Percentiles rank a stretch among this genome's conserved stretches.
phyloP scores from a whole-genome alignment of 75 land plant genomes.

The Pinus tabuliformis region DNA sequence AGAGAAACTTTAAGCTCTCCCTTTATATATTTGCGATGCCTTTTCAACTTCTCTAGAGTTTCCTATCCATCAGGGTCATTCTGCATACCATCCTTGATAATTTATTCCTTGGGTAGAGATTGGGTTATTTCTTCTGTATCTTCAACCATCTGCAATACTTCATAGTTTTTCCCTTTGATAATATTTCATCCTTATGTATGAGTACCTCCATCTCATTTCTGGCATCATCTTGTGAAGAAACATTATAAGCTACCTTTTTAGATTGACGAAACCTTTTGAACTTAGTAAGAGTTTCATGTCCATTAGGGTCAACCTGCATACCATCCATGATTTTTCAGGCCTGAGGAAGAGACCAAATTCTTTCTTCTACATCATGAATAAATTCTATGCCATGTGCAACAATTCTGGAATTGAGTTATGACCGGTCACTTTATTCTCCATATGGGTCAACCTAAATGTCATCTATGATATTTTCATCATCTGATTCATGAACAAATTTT shows the following conservation, averaged over 20 bases:
- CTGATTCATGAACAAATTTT: not conserved
- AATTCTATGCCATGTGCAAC: not conserved
- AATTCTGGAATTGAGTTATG: not conserved
- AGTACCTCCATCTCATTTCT: not conserved
- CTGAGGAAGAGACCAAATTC: not conserved
- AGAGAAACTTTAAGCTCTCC: not conserved
- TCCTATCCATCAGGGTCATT: conserved; percentile 4
- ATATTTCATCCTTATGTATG: not conserved
- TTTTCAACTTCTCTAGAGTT: conserved; percentile 11
- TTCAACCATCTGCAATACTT: not conserved
- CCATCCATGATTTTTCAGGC: not conserved
- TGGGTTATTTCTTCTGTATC: not conserved
- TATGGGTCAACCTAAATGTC: not conserved
- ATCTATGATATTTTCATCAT: not conserved
- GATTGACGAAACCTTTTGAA: not conserved
- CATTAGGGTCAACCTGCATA: conserved; percentile 9
- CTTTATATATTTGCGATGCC: not conserved
- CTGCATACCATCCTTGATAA: conserved; percentile 6
- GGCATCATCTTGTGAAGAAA: not conserved
- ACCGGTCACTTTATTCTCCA: not conserved
- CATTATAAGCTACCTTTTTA: not conserved
- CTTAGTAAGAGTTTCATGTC: not conserved
- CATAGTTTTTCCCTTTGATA: not conserved
- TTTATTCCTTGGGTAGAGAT: not conserved
- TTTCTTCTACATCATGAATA: not conserved